phyloP scores from a whole-genome alignment of 1,284 basidiomycete species.

The Puccinia brachypodii region DNA sequence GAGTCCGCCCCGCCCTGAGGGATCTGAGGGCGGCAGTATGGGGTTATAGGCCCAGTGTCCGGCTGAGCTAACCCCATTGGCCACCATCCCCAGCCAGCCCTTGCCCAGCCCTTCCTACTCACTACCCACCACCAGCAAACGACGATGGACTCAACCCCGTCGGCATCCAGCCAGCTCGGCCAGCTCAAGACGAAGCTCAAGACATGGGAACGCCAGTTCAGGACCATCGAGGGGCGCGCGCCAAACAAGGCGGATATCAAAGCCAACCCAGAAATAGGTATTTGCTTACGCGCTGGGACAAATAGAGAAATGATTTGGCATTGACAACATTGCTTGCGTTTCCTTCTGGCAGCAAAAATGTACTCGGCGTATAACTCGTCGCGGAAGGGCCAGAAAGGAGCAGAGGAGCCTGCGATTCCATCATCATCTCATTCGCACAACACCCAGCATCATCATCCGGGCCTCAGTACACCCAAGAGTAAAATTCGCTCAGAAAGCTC shows the following conservation, averaged over 20 bases:
- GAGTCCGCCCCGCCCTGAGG: no score
- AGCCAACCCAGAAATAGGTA: constrained; percentile 45
- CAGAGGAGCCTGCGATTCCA: neutral
- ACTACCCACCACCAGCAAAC: neutral
- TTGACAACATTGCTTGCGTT: neutral
- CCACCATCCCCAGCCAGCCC: no score
- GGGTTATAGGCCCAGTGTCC: no score
- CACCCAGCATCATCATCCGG: neutral
- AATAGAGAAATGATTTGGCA: neutral
- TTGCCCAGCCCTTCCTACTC: no score
- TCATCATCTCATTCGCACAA: constrained; percentile 20
- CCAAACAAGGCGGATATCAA: constrained; percentile 46
- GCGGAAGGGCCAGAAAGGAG: neutral
- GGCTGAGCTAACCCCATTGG: no score
- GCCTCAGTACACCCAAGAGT: constrained; percentile 24
- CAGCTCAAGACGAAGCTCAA: constrained; percentile 38
- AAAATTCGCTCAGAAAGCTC: constrained; percentile 1
- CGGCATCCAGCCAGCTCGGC: constrained; percentile 2
- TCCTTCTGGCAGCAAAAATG: constrained; percentile 23
- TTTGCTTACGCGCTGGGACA: neutral
- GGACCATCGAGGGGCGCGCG: constrained; percentile 13
- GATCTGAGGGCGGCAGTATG: no score
- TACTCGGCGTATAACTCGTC: constrained; percentile 40
- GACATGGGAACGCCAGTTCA: constrained; percentile 47
- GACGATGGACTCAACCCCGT: neutral